Conservation (phyloP, 169 alveolate species). For the Babesia divergens region DNA sequence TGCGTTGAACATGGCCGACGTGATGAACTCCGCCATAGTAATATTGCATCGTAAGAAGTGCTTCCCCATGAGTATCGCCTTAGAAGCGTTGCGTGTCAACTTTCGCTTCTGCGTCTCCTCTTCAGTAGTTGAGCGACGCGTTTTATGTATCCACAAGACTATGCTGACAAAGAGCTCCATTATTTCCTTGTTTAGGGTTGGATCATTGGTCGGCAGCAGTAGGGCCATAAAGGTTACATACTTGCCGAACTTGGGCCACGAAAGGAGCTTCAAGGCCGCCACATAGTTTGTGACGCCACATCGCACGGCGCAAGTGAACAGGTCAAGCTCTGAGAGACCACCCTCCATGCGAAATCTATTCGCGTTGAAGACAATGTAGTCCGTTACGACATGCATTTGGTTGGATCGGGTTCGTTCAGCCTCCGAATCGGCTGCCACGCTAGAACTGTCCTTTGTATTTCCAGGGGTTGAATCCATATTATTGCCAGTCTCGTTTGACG, state of each 20-base stretch:
- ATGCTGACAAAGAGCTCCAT: not conserved
- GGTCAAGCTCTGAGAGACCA: not conserved
- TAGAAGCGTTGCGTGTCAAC: not conserved
- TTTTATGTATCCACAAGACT: not conserved
- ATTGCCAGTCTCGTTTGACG: not conserved
- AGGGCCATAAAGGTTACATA: slow-evolving; percentile 11
- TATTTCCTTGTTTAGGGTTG: not conserved
- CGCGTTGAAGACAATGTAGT: not conserved
- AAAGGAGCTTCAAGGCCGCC: not conserved
- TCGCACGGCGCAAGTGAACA: not conserved
- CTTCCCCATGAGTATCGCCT: not conserved
- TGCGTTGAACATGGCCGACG: not conserved
- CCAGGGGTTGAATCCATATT: not conserved
- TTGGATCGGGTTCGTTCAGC: not conserved
- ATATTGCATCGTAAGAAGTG: not conserved
- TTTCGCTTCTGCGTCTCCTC: not conserved
- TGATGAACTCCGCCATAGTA: slow-evolving; percentile 7
- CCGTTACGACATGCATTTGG: not conserved
- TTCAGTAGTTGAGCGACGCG: not conserved
- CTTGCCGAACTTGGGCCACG: slow-evolving; percentile 8
- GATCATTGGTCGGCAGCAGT: slow-evolving; percentile 16
- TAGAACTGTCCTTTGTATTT: not conserved
- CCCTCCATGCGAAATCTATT: not conserved
- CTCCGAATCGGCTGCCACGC: not conserved
- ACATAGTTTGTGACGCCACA: not conserved